Conservation (phyloP, 2,329 filamentous ascomycete genomes). For the Clonostachys sp. region DNA sequence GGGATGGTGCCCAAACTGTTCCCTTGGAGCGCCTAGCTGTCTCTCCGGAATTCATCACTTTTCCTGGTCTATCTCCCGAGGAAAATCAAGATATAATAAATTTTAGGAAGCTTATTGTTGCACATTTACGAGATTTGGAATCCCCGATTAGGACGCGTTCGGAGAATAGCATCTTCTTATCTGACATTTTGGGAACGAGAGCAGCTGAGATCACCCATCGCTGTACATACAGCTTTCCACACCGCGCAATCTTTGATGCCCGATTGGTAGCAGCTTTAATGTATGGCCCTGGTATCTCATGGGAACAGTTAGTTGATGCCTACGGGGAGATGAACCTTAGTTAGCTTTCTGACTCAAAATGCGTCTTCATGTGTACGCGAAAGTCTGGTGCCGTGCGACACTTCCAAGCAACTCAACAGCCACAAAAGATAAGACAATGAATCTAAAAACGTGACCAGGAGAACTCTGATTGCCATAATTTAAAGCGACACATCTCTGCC, state of each 20-base stretch:
- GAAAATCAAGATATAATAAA: not conserved
- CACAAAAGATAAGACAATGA: no score
- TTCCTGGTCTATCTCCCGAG: not conserved
- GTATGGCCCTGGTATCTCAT: not conserved
- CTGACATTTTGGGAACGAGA: not conserved
- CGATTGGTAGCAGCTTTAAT: not conserved
- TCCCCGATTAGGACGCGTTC: not conserved
- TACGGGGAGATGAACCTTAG: not conserved
- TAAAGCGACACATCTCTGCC: no score
- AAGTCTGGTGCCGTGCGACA: no score
- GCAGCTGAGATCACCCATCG: not conserved
- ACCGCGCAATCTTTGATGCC: not conserved
- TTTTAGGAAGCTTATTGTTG: not conserved
- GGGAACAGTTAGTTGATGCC: not conserved
- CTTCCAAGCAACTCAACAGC: no score
- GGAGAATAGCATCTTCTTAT: not conserved
- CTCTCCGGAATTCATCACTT: not conserved
- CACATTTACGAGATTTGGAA: not conserved
- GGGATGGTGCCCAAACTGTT: not conserved
- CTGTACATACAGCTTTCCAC: not conserved
- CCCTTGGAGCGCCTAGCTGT: not conserved
- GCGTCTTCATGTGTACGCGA: no score
- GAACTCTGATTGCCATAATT: no score
- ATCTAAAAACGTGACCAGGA: no score
- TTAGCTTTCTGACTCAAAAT: no score